Percentiles rank a stretch among this genome's conserved stretches.
Evolutionary conservation across 345 rosid genomes (phyloP).

Genomic region (Rhodamnia rubescens): DNA sequence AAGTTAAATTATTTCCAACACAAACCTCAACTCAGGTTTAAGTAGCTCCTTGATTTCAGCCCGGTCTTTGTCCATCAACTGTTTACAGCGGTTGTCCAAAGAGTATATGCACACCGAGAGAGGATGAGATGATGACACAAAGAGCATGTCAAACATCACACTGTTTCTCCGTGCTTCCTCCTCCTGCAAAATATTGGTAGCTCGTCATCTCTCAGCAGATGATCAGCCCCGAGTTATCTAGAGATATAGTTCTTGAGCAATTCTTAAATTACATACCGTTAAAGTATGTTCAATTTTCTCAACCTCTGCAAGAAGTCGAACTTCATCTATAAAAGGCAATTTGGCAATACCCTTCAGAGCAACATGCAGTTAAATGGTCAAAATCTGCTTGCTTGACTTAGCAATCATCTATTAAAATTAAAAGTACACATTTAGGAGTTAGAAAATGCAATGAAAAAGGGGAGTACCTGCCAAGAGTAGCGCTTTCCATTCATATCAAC

Average conservation of each 20-base stretch:
- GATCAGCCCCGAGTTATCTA: neutral
- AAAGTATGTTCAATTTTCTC: conserved; percentile 48
- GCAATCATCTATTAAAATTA: neutral
- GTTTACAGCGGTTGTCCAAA: conserved; percentile 51
- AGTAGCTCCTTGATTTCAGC: conserved; percentile 36
- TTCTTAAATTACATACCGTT: conserved; percentile 35
- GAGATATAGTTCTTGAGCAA: neutral
- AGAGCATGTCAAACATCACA: conserved; percentile 62
- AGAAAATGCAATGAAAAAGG: neutral
- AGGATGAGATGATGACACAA: conserved; percentile 62
- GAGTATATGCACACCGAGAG: conserved; percentile 65
- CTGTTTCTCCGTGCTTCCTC: conserved; percentile 87
- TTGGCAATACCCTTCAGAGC: conserved; percentile 62
- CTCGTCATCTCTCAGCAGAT: neutral
- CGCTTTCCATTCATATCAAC: conserved; percentile 95
- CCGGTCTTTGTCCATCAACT: conserved; percentile 29
- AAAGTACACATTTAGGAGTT: neutral
- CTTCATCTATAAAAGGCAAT: conserved; percentile 88
- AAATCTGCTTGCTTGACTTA: neutral
- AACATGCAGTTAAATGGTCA: neutral
- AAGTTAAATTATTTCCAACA: neutral
- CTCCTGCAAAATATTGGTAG: conserved; percentile 26
- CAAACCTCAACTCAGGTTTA: conserved; percentile 73
- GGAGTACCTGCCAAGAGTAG: conserved; percentile 75
- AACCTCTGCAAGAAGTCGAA: conserved; percentile 72